Conservation (phyloP, 2,329 filamentous ascomycete species). For the Colletotrichum orchidophilum region DNA sequence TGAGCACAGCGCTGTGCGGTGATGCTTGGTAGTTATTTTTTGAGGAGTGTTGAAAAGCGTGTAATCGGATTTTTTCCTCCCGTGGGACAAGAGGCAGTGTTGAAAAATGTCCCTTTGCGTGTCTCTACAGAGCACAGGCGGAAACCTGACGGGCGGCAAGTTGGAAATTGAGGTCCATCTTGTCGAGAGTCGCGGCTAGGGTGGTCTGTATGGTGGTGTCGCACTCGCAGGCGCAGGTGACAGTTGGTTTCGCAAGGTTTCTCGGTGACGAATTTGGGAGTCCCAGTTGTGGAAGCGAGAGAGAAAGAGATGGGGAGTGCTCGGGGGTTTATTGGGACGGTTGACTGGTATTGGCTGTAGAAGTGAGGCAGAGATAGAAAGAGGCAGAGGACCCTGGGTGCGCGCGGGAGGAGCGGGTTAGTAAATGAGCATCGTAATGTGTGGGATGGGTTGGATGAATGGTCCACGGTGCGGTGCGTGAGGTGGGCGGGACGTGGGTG, state of each 20-base stretch:
- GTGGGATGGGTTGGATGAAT: constrained; percentile 9
- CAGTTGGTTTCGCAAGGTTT: constrained; percentile 7
- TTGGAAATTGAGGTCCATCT: constrained; percentile 35
- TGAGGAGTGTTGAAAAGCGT: constrained; percentile 5
- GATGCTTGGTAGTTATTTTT: constrained; percentile 1
- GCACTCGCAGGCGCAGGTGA: constrained; percentile 5
- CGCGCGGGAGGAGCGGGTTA: constrained; percentile 30
- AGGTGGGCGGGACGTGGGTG: constrained; percentile 12
- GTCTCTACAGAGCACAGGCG: constrained; percentile 28
- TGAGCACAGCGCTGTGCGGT: constrained; percentile 7
- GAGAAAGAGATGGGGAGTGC: neutral
- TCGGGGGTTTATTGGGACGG: neutral
- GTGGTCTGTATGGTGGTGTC: neutral
- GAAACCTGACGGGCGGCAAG: constrained; percentile 34
- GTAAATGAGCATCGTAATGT: constrained; percentile 32
- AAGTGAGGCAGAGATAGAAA: neutral
- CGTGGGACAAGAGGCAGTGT: constrained; percentile 21
- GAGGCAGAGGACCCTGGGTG: neutral
- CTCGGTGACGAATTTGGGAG: constrained; percentile 25
- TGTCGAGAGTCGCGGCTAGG: constrained; percentile 24
- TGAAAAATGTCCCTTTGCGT: constrained; percentile 26
- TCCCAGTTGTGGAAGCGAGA: neutral
- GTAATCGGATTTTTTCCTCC: constrained; percentile 6
- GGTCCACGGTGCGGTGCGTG: neutral
- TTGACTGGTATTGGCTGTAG: neutral